Evolutionary conservation across 139 green algal genomes (phyloP), one percentile per base, ranked within the genome.

Genomic region (Pedinophyceae sp.): DNA sequence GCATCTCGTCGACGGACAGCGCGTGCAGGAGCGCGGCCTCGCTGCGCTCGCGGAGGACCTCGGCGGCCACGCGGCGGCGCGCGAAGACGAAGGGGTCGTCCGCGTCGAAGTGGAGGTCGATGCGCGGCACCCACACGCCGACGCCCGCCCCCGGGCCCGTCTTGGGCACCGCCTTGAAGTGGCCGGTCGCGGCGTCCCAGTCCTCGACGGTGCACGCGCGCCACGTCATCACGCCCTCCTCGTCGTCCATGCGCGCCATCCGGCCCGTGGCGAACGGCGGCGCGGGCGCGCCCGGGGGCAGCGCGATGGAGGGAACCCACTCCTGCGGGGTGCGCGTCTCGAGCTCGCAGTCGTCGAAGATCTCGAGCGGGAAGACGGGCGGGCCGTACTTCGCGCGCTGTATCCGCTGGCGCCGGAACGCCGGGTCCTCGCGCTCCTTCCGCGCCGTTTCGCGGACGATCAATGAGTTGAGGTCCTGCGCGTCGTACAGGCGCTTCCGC

Each of bases 1-100:
- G 82, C 82, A 92, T 92, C 65, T 65, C 71, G 62, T 92, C 82
- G 5, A 89, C 45, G 55, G 66, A 83, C 24, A 92, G 63, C 41
- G 77, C 73, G 69, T 82, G 84, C 0, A 67, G 69, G 56, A 88
- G 58, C 59, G 73, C 43, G 30, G 57, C 52, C 59, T 82, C 71
- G 2, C 76, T 66, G 3, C 61, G 48, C 2, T 51, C 48, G 2
- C 71, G 58, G 29, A 43, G 53, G 23, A 52, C 30, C 28, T 78
- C 55, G 16, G 74, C 80, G 10, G 66, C 68, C 10, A 58, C 68
- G 15, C 77, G 61, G 3, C 82, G 70, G 34, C 58, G 59, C 2
- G 74, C 74, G 57, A 76, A 87, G 10, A 75, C 23, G 17, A 58
- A 60, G 0, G 82, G 82, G 48, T 88, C 80, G 58, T 91, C 82